Conservation (phyloP, 768 basidiomycete genomes). For the Pleurotus tuber-regium region DNA sequence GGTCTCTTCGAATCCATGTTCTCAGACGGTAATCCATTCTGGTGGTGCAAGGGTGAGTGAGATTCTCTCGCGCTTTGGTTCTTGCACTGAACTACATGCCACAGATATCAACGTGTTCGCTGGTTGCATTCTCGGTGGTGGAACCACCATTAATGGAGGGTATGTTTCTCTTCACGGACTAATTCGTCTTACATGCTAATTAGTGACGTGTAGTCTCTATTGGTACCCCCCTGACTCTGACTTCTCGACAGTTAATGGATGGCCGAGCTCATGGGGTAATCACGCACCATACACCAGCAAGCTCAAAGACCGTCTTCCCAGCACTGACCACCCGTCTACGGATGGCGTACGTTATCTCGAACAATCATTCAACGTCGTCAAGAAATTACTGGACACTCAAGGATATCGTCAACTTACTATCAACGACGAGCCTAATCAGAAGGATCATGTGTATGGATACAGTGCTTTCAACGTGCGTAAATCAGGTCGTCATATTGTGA, state of each 20-base stretch:
- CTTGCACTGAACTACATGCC: background rate
- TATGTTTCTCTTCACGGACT: constrained; percentile 24
- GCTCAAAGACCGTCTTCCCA: constrained; percentile 48
- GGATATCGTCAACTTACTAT: constrained; percentile 54
- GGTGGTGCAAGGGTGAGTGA: constrained; percentile 58
- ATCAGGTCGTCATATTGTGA: background rate
- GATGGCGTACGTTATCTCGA: constrained; percentile 59
- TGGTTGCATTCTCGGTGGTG: constrained; percentile 63
- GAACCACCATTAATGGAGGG: constrained; percentile 64
- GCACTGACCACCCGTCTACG: constrained; percentile 56
- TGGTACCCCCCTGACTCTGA: constrained; percentile 53
- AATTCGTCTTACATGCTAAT: background rate
- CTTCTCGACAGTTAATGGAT: constrained; percentile 48
- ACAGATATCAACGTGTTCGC: constrained; percentile 59
- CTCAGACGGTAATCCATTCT: constrained; percentile 51
- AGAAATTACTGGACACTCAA: constrained; percentile 41
- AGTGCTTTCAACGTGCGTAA: constrained; percentile 37
- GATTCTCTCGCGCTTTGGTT: background rate
- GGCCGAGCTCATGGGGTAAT: constrained; percentile 54
- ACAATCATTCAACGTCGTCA: constrained; percentile 43
- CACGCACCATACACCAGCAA: constrained; percentile 49
- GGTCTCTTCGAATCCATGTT: constrained; percentile 69
- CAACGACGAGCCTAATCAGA: constrained; percentile 52
- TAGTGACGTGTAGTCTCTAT: constrained; percentile 35
- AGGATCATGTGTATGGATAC: constrained; percentile 62